Conservation (phyloP, 2,329 filamentous ascomycete genomes). For the Annulohypoxylon truncatum region DNA sequence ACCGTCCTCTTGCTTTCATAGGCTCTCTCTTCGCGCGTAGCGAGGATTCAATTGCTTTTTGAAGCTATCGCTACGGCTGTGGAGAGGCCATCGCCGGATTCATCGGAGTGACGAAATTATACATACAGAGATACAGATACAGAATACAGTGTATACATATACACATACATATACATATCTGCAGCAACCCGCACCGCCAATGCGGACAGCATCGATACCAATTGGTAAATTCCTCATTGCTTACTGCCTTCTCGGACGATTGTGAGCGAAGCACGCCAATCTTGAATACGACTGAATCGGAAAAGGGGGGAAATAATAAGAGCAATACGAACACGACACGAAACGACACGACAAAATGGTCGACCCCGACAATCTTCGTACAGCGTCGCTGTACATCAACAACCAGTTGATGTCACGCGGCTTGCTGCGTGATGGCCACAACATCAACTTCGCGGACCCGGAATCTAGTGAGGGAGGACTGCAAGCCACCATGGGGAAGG, state of each 20-base stretch:
- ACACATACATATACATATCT: slow-evolving; percentile 11
- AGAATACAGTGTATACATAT: not conserved
- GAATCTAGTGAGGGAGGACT: slow-evolving; percentile 70
- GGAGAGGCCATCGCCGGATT: not conserved
- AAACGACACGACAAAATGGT: slow-evolving; percentile 48
- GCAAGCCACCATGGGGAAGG: slow-evolving; percentile 77
- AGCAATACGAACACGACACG: slow-evolving; percentile 7
- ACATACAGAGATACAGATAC: not conserved
- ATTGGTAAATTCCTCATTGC: slow-evolving; percentile 18
- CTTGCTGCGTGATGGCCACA: slow-evolving; percentile 73
- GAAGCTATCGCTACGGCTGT: not conserved
- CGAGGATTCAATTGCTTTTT: slow-evolving; percentile 2
- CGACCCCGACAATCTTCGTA: slow-evolving; percentile 71
- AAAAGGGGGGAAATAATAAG: not conserved
- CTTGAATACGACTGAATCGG: not conserved
- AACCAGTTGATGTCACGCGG: slow-evolving; percentile 76
- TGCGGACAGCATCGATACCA: slow-evolving; percentile 22
- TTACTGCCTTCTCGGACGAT: slow-evolving; percentile 4
- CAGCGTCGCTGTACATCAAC: slow-evolving; percentile 78
- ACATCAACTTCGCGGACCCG: slow-evolving; percentile 84
- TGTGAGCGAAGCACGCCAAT: not conserved
- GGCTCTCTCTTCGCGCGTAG: slow-evolving; percentile 1
- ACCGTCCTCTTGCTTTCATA: not conserved
- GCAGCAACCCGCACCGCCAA: slow-evolving; percentile 22
- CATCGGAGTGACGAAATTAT: slow-evolving; percentile 9